Evolutionary conservation across 139 green algal genomes (phyloP).

Genomic region (Choricystis sp.): DNA sequence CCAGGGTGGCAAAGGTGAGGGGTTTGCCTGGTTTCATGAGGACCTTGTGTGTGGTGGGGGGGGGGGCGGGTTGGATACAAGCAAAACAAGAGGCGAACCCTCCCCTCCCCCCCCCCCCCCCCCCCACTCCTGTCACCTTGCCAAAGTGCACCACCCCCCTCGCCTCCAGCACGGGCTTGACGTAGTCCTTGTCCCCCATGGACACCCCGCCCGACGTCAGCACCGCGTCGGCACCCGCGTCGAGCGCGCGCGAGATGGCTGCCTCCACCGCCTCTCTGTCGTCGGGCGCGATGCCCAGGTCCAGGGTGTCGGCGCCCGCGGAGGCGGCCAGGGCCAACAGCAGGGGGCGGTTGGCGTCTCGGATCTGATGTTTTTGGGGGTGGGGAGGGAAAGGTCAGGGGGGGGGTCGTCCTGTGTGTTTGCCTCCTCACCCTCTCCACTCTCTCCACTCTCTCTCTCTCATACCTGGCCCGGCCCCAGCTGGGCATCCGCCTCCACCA

Average conservation of each 20-base stretch:
- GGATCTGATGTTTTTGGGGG: too few species aligned
- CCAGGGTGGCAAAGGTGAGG: constrained; percentile 83
- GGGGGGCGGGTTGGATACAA: too few species aligned
- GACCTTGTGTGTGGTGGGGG: too few species aligned
- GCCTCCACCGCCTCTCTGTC: constrained; percentile 31
- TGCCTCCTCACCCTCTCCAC: too few species aligned
- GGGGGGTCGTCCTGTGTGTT: too few species aligned
- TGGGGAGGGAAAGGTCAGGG: too few species aligned
- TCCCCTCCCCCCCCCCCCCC: too few species aligned
- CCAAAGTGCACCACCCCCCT: constrained; percentile 84
- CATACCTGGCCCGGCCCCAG: too few species aligned
- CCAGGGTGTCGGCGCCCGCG: constrained; percentile 25
- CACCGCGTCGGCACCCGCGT: constrained; percentile 54
- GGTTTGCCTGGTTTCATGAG: constrained; percentile 97
- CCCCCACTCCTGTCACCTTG: too few species aligned
- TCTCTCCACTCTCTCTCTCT: too few species aligned
- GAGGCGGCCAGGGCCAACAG: constrained; percentile 53
- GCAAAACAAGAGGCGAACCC: background rate
- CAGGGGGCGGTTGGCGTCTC: constrained; percentile 80
- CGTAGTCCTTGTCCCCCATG: constrained; percentile 87
- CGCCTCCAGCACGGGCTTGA: constrained; percentile 82
- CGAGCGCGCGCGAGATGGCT: constrained; percentile 41
- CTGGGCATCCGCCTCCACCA: constrained; percentile 31
- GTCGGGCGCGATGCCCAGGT: constrained; percentile 67
- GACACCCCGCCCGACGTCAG: constrained; percentile 84